A percentile compares a stretch with the other conserved stretches of the same genome.
These are phyloP conservation scores for Dothideomycetes sp. DNA, from an alignment of 2,329 filamentous ascomycete genomes.

Conservation along the genomic window DNA sequence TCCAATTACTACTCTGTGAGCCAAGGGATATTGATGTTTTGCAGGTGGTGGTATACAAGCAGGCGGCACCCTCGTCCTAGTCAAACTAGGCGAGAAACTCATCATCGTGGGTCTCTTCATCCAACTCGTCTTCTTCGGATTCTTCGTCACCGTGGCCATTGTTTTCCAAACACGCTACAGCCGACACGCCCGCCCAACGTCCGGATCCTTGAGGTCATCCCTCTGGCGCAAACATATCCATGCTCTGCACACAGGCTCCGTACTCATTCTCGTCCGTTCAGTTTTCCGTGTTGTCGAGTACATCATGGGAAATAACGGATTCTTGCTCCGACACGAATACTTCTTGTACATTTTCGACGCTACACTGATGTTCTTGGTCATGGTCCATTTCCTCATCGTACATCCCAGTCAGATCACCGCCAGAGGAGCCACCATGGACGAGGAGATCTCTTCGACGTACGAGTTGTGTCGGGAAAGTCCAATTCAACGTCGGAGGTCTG, in stretches of 20 bases:
- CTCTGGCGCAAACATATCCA: constrained; percentile 28
- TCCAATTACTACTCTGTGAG: background rate
- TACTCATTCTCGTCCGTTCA: constrained; percentile 38
- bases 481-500: no score
- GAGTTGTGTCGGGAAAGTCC: no score
- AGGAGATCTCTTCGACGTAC: no score
- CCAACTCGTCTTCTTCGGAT: constrained; percentile 48
- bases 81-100: constrained; percentile 39
- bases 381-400: constrained; percentile 17
- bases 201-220: constrained; percentile 19
- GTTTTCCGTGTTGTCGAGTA: constrained; percentile 43
- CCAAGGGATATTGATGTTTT: constrained; percentile 16
- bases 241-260: constrained; percentile 31
- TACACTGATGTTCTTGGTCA: constrained; percentile 29
- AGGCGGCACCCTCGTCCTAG: constrained; percentile 20
- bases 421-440: no score
- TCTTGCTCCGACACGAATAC: constrained; percentile 33
- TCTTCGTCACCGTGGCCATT: constrained; percentile 44
- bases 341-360: constrained; percentile 40
- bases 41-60: constrained; percentile 34
- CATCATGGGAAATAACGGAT: constrained; percentile 33
- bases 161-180: constrained; percentile 41
- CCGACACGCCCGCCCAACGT: background rate
- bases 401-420: constrained; percentile 4
- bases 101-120: constrained; percentile 49